Evolutionary conservation across 208 protist species (phyloP).

Genomic region (Acanthamoeba polyphaga): DNA sequence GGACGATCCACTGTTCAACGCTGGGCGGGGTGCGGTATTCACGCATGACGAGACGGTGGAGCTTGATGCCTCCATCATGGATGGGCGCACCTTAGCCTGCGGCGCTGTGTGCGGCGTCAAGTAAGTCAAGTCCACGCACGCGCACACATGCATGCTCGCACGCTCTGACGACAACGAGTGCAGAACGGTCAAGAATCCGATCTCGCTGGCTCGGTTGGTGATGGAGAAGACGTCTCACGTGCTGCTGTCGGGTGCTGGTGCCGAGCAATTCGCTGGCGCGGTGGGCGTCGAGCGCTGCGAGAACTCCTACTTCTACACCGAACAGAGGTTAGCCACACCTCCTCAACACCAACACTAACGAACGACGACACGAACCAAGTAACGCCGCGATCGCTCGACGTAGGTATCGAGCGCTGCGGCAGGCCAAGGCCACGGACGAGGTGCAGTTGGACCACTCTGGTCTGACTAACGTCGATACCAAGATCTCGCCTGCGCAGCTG

Average conservation of each 20-base stretch:
- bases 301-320: slow-evolving; percentile 25
- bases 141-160: too few relatives aligned
- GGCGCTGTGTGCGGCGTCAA: slow-evolving; percentile 38
- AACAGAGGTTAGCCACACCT: neutral
- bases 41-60: slow-evolving; percentile 77
- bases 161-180: neutral
- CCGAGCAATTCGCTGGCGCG: slow-evolving; percentile 71
- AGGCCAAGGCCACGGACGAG: neutral
- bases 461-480: neutral
- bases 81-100: slow-evolving; percentile 62
- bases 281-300: slow-evolving; percentile 34
- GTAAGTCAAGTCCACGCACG: neutral
- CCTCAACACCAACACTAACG: neutral
- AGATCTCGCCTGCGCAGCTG: neutral
- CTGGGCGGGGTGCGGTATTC: slow-evolving; percentile 82
- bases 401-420: slow-evolving; percentile 33
- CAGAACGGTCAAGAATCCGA: slow-evolving; percentile 79
- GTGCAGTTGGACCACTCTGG: neutral
- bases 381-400: too few relatives aligned
- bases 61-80: slow-evolving; percentile 84
- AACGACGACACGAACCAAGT: too few relatives aligned
- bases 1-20: slow-evolving; percentile 82
- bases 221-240: slow-evolving; percentile 80
- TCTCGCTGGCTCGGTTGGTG: slow-evolving; percentile 76
- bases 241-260: slow-evolving; percentile 67